Conservation (phyloP, 2,329 filamentous ascomycete species). For the Huntiella abstrusa region DNA sequence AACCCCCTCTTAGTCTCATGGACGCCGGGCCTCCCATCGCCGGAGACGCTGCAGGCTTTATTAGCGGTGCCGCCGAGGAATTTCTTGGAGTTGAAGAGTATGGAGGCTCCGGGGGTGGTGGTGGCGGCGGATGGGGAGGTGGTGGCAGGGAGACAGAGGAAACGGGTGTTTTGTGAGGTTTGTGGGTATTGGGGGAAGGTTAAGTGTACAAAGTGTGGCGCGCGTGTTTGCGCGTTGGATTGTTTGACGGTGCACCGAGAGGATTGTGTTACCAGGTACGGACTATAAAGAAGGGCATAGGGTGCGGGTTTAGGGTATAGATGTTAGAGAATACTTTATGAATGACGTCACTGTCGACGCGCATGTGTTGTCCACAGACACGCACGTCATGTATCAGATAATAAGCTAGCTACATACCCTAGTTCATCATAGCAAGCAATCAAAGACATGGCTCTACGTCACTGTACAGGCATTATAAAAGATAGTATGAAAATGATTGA, state of each 20-base stretch:
- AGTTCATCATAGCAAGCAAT: no score
- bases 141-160: conserved; percentile 23
- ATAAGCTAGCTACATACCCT: no score
- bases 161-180: conserved; percentile 53
- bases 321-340: background rate
- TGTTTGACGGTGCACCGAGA: conserved; percentile 55
- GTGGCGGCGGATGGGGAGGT: conserved; percentile 18
- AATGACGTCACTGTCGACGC: no score
- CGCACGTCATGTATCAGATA: background rate
- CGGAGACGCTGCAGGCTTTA: conserved; percentile 44
- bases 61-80: conserved; percentile 45
- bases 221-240: conserved; percentile 56
- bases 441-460: no score
- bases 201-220: conserved; percentile 60
- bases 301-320: background rate
- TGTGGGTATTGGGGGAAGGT: conserved; percentile 70
- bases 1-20: conserved; percentile 40
- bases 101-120: conserved; percentile 20
- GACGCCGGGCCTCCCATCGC: conserved; percentile 37
- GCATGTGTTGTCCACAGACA: no score
- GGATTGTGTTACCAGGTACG: conserved; percentile 49
- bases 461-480: no score
- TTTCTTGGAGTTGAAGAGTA: conserved; percentile 43
- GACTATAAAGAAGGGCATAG: conserved; percentile 18
- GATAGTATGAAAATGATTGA: no score